Conservation (phyloP, 1,284 basidiomycete species). For the Tylopilus sp. region DNA sequence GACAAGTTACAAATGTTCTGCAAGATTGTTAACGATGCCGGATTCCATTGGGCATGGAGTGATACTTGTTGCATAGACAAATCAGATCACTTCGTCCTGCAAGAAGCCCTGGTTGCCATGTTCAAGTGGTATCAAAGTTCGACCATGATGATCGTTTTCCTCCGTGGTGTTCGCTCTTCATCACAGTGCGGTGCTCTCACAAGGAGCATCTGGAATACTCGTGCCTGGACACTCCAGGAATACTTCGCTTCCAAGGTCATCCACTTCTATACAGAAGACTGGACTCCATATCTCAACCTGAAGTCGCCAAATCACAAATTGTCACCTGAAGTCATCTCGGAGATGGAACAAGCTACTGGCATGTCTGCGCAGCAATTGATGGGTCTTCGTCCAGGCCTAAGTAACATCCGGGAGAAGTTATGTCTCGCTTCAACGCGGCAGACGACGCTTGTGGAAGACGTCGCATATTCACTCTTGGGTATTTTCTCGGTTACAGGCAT, state of each 20-base stretch:
- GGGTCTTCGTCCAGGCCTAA: background rate
- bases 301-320: background rate
- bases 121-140: background rate
- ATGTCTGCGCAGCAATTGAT: background rate
- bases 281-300: background rate
- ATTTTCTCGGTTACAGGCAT: background rate
- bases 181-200: background rate
- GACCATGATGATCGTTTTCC: background rate
- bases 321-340: background rate
- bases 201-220: background rate
- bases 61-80: too few species aligned
- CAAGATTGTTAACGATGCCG: background rate
- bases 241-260: background rate
- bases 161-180: background rate
- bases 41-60: background rate
- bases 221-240: background rate
- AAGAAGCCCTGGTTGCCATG: too few species aligned
- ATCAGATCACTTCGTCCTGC: background rate
- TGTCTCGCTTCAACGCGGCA: background rate
- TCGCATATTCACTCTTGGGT: background rate
- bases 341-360: background rate
- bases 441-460: background rate
- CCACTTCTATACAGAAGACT: background rate
- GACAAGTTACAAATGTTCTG: background rate
- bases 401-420: too few species aligned